Conservation (phyloP, 2,329 filamentous ascomycete genomes). For the Dactylellina leptospora region DNA sequence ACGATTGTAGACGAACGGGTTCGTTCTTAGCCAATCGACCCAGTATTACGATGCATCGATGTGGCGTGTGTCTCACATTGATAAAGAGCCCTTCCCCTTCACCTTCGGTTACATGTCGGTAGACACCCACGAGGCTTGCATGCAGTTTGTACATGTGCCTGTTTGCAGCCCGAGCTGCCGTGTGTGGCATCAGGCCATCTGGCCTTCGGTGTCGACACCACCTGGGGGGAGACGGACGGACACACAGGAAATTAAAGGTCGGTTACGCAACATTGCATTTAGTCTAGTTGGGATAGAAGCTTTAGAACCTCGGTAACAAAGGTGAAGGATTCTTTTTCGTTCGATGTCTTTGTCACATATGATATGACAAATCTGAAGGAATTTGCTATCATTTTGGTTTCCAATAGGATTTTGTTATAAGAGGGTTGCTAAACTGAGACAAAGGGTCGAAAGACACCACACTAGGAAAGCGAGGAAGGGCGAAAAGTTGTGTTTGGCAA, state of each 20-base stretch:
- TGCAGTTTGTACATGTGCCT: background rate
- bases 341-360: conserved; percentile 9
- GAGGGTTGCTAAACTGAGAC: conserved; percentile 18
- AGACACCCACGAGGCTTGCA: conserved; percentile 7
- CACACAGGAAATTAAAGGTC: conserved; percentile 5
- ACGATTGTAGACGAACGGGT: background rate
- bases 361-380: conserved; percentile 22
- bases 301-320: conserved; percentile 9
- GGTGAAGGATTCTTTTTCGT: background rate
- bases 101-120: conserved; percentile 17
- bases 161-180: too few relatives aligned
- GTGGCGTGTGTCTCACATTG: conserved; percentile 12
- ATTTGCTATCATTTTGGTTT: background rate
- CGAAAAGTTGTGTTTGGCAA: background rate
- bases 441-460: conserved; percentile 28
- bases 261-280: conserved; percentile 22
- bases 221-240: too few relatives aligned
- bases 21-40: conserved; percentile 5
- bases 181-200: conserved; percentile 8
- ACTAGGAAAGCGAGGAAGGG: conserved; percentile 6
- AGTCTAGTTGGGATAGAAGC: conserved; percentile 4
- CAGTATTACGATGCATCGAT: conserved; percentile 2
- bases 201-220: conserved; percentile 8
- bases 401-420: conserved; percentile 19
- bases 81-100: background rate